Percentiles rank a stretch among this genome's conserved stretches.
These are phyloP conservation scores for Ophiocordyceps sinensis DNA, from an alignment of 2,329 filamentous ascomycete species.

Conservation along the genomic window DNA sequence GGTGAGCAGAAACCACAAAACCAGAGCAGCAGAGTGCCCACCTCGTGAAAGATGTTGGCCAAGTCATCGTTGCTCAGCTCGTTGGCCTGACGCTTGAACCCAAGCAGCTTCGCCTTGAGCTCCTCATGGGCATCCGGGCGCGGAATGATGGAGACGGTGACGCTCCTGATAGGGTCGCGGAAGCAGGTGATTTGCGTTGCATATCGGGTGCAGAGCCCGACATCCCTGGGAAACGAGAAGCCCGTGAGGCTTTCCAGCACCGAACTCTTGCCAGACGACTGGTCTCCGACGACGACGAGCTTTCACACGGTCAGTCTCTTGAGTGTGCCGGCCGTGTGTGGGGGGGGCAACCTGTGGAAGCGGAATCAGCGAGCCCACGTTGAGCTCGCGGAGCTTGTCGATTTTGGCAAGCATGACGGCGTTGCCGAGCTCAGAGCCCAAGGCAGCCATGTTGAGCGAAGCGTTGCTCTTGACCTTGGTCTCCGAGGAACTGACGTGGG, in stretches of 20 bases:
- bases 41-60: conserved; percentile 23
- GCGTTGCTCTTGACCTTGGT: not conserved
- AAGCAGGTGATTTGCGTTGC: conserved; percentile 20
- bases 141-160: conserved; percentile 25
- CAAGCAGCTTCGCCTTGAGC: conserved; percentile 3
- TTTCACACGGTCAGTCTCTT: not conserved
- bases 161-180: conserved; percentile 17
- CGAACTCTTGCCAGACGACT: conserved; percentile 77
- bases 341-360: conserved; percentile 37
- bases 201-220: conserved; percentile 32
- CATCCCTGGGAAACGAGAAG: conserved; percentile 29
- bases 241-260: conserved; percentile 54
- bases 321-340: conserved; percentile 23
- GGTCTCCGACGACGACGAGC: conserved; percentile 71
- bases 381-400: conserved; percentile 26
- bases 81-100: conserved; percentile 13
- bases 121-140: conserved; percentile 5
- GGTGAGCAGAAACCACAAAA: not conserved
- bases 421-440: conserved; percentile 5
- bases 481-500: too few species aligned
- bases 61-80: conserved; percentile 16
- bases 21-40: conserved; percentile 5
- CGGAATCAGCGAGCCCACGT: conserved; percentile 19
- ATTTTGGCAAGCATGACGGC: conserved; percentile 17
- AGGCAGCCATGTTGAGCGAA: not conserved